Conservation (phyloP, 306 rosid species). For the Inga laurina region DNA sequence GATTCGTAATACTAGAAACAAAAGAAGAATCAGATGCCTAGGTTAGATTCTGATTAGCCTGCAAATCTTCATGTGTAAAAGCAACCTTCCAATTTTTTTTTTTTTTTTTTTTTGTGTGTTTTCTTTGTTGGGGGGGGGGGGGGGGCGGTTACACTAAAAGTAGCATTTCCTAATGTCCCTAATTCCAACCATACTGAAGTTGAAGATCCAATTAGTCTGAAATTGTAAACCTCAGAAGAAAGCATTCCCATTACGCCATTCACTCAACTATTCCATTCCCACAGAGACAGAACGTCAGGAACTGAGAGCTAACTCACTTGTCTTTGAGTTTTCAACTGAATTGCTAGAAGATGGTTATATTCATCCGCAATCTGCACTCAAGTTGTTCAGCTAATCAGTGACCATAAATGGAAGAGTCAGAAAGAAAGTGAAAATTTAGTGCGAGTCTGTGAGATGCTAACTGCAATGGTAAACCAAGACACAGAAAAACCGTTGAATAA, state of each 20-base stretch:
- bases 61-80: conserved; percentile 22
- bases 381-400: conserved; percentile 37
- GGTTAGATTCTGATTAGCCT: background rate
- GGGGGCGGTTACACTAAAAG: background rate
- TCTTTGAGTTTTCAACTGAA: conserved; percentile 91
- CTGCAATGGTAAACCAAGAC: conserved; percentile 19
- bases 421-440: background rate
- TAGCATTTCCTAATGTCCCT: background rate
- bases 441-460: background rate
- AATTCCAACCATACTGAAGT: conserved; percentile 15
- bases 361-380: conserved; percentile 82
- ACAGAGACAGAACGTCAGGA: conserved; percentile 21
- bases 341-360: conserved; percentile 84
- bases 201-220: conserved; percentile 24
- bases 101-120: no score
- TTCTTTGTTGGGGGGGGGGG: no score
- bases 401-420: conserved; percentile 16
- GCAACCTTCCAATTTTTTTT: background rate
- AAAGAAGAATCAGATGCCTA: background rate
- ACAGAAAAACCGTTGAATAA: conserved; percentile 4
- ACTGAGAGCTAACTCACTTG: conserved; percentile 54
- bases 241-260: background rate
- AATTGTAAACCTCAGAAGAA: conserved; percentile 9
- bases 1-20: conserved; percentile 70
- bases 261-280: conserved; percentile 23